Conservation (phyloP, 176 grass and related monocot genomes). For the Phoenix roebelenii region DNA sequence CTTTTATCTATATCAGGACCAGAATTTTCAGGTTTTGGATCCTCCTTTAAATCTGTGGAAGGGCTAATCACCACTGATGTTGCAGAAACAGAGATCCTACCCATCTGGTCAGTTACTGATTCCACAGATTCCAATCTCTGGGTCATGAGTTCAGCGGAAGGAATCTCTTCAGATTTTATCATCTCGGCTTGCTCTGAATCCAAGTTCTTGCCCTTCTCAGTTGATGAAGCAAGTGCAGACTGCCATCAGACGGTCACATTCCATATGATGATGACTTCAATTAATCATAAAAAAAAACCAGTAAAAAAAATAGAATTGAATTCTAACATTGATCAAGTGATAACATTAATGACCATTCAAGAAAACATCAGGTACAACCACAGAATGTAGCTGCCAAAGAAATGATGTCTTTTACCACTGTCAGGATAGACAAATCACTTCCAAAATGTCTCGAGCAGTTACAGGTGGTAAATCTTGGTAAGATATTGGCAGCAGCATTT, state of each 20-base stretch:
- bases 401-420: too few relatives aligned
- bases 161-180: constrained; percentile 24
- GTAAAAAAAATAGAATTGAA: too few relatives aligned
- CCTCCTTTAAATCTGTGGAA: constrained; percentile 33
- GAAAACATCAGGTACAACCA: too few relatives aligned
- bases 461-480: too few relatives aligned
- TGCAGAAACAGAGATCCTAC: constrained; percentile 59
- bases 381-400: too few relatives aligned
- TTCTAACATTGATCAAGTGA: too few relatives aligned
- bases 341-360: too few relatives aligned
- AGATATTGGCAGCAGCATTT: too few relatives aligned
- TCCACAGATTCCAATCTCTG: constrained; percentile 40
- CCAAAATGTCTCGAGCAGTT: too few relatives aligned
- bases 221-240: constrained; percentile 47
- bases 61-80: constrained; percentile 17
- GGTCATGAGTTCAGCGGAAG: constrained; percentile 20
- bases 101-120: constrained; percentile 47
- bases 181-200: constrained; percentile 35
- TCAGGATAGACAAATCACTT: too few relatives aligned
- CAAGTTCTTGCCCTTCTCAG: constrained; percentile 62
- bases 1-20: constrained; percentile 72
- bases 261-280: too few relatives aligned
- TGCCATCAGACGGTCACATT: constrained; percentile 15
- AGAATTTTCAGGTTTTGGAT: constrained; percentile 51
- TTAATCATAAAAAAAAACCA: too few relatives aligned